phyloP scores from a whole-genome alignment of 78 protist species.

The Polysphondylium violaceum region DNA sequence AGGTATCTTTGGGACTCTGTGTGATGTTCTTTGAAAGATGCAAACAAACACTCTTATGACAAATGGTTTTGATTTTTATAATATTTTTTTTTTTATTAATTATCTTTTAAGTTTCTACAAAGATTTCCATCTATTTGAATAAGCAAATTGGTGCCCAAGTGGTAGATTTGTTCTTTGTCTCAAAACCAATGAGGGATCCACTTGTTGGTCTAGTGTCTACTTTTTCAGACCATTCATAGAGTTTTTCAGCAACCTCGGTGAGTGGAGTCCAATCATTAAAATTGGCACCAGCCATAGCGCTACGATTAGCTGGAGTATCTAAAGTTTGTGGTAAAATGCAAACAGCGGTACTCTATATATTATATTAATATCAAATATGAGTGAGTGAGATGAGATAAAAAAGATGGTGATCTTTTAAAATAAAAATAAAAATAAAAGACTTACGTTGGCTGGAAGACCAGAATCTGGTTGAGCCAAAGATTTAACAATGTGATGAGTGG shows the following conservation, averaged over 20 bases:
- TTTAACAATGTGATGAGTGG: conserved; percentile 84
- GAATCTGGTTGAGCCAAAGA: conserved; percentile 70
- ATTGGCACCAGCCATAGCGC: conserved; percentile 90
- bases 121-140: too few species aligned
- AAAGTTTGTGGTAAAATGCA: conserved; percentile 85
- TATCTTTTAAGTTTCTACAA: too few species aligned
- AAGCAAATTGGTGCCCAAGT: conserved; percentile 3
- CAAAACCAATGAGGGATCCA: conserved; percentile 41
- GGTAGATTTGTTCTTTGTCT: conserved; percentile 53
- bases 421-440: too few species aligned
- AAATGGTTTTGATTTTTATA: too few species aligned
- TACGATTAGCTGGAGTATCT: conserved; percentile 93
- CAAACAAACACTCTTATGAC: too few species aligned
- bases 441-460: conserved; percentile 70
- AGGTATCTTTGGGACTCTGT: too few species aligned
- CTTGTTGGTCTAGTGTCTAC: conserved; percentile 40
- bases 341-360: conserved; percentile 14
- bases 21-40: too few species aligned
- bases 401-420: background rate
- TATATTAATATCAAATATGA: background rate
- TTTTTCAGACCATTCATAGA: conserved; percentile 72
- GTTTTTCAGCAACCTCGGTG: conserved; percentile 49
- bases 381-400: background rate
- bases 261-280: conserved; percentile 92
- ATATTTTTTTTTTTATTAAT: too few species aligned